A percentile compares a stretch with the other conserved stretches of the same genome.
These are phyloP conservation scores for Dendrobium nobile DNA, from an alignment of 106 monocot genomes.

Conservation along the genomic window DNA sequence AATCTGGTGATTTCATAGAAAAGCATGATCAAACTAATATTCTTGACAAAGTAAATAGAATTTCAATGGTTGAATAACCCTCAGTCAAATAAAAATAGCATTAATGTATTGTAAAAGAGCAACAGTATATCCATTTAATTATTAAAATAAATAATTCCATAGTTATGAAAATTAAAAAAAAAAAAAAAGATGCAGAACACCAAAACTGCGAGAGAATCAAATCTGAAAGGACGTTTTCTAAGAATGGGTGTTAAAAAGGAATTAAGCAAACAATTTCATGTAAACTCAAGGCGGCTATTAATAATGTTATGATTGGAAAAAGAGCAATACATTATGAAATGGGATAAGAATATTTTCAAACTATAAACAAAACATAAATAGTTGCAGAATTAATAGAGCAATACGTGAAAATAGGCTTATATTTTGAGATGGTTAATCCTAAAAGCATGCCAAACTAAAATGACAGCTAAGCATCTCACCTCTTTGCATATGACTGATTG, in stretches of 20 bases:
- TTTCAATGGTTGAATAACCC: background rate
- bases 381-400: background rate
- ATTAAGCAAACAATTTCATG: background rate
- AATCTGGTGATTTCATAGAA: slow-evolving; percentile 38
- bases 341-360: background rate
- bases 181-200: background rate
- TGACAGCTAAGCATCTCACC: slow-evolving; percentile 27
- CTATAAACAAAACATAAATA: background rate
- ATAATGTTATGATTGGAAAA: background rate
- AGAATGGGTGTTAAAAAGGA: background rate
- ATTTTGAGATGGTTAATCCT: background rate
- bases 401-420: background rate
- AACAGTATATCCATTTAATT: slow-evolving; percentile 1
- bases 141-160: background rate
- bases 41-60: background rate
- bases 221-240: background rate
- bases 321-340: background rate
- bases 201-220: slow-evolving; percentile 1
- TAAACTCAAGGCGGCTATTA: background rate
- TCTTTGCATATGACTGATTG: slow-evolving; percentile 78
- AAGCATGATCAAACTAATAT: background rate
- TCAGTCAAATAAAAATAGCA: background rate
- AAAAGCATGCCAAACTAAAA: background rate
- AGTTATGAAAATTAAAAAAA: background rate
- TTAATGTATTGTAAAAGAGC: background rate